These are phyloP conservation scores for Musa schizocarpa DNA, from an alignment of 176 grass and related monocot species.

Conservation along the genomic window DNA sequence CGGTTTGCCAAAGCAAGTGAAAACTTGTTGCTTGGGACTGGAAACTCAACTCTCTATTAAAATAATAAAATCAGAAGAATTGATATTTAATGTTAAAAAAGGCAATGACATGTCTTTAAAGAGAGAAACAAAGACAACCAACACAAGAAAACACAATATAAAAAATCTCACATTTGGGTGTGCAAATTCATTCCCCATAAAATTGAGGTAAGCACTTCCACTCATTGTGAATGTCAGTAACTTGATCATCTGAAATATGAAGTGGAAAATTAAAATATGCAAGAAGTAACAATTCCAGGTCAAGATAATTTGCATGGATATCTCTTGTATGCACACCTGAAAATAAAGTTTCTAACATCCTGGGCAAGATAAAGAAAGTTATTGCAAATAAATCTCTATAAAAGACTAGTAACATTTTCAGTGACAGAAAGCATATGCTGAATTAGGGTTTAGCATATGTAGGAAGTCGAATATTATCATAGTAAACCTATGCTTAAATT, in stretches of 20 bases:
- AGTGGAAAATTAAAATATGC: not conserved
- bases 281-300: not conserved
- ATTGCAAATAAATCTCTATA: too few relatives aligned
- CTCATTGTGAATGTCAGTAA: conserved; percentile 84
- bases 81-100: conserved; percentile 14
- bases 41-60: conserved; percentile 90
- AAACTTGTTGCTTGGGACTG: conserved; percentile 75
- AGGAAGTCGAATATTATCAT: too few relatives aligned
- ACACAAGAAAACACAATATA: not conserved
- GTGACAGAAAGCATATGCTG: too few relatives aligned
- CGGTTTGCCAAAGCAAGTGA: conserved; percentile 71
- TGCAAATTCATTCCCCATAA: conserved; percentile 98
- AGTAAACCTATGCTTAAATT: too few relatives aligned
- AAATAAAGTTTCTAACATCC: too few relatives aligned
- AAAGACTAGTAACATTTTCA: too few relatives aligned
- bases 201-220: conserved; percentile 74
- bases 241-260: conserved; percentile 70
- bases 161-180: conserved; percentile 63
- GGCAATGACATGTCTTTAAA: conserved; percentile 1
- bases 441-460: too few relatives aligned
- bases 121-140: conserved; percentile 7
- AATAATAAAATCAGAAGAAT: conserved; percentile 16
- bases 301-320: not conserved
- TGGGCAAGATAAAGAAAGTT: too few relatives aligned
- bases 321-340: too few relatives aligned